Evolutionary conservation across 2,329 filamentous ascomycete species (phyloP), one percentile per base, ranked within the genome.

Genomic region (Fusarium hostae): DNA sequence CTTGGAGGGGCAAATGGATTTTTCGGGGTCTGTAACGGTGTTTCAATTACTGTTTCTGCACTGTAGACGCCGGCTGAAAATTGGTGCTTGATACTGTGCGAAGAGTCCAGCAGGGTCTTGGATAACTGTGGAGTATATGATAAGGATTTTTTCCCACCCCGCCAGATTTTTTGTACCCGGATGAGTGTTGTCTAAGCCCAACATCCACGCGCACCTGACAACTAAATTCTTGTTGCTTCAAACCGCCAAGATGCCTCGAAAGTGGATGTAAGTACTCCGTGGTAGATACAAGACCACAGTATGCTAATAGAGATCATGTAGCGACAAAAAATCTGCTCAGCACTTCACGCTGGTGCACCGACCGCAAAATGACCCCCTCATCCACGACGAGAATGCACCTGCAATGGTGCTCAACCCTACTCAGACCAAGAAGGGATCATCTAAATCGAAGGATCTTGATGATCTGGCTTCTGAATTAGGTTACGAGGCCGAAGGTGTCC

Each of bases 341-440:
- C 96, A 95, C 83, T 98, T 97, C 83, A 92, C 92, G 76, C 92
- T 99, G 80, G 94, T 98, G 77, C 94, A 98, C 84, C 94, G 96
- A 78, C 94, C 95, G 37, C 97, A 99, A 84, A 94, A 98, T 89
- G 96, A 99, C 82, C 96, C 97, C 50, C 90, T 95, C 77, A 98
- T 99, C 80, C 92, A 99, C 87, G 95, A 99, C 85, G 88, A 92
- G 77, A 88, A 91, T 77, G 95, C 94, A 59, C 93, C 95, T 52
- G 91, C 94, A 74, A 96, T 97, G 90, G 92, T 99, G 79, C 90
- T 99, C 72, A 93, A 96, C 79, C 94, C 85, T 64, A 89, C 85
- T 47, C 83, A 84, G 76, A 81, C 85, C 77, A 75, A 78, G 39
- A 70, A 77, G n/a, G 77, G 77, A 12, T 62, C 78, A 11, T 78